phyloP scores from a whole-genome alignment of 768 basidiomycete genomes.

The Rhizopogon vesiculosus region DNA sequence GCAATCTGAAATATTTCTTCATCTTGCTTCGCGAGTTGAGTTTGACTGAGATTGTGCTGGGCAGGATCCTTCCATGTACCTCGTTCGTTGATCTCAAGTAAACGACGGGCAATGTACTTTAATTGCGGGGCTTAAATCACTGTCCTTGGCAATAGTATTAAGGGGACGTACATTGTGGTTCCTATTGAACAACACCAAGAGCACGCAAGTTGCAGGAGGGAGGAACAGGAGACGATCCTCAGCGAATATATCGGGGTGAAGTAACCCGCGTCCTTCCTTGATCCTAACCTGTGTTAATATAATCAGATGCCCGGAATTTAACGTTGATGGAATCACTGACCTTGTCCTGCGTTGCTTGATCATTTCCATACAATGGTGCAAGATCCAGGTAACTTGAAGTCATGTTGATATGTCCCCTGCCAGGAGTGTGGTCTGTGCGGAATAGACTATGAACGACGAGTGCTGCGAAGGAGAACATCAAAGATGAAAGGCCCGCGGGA shows the following conservation, averaged over 20 bases:
- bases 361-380: slow-evolving; percentile 76
- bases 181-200: slow-evolving; percentile 78
- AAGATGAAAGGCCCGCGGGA: slow-evolving; percentile 71
- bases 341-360: slow-evolving; percentile 53
- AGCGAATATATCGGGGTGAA: slow-evolving; percentile 70
- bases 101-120: slow-evolving; percentile 74
- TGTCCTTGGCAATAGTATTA: background rate
- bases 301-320: no score
- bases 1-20: slow-evolving; percentile 82
- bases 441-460: slow-evolving; percentile 86
- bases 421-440: slow-evolving; percentile 67
- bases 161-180: slow-evolving; percentile 71
- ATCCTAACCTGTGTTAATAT: slow-evolving; percentile 15
- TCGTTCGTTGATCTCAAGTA: slow-evolving; percentile 80
- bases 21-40: slow-evolving; percentile 47
- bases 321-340: slow-evolving; percentile 19
- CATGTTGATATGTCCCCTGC: slow-evolving; percentile 57
- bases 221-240: slow-evolving; percentile 75
- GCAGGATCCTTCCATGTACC: slow-evolving; percentile 56
- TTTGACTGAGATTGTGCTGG: slow-evolving; percentile 28
- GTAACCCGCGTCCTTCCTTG: slow-evolving; percentile 58
- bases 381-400: slow-evolving; percentile 88
- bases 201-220: slow-evolving; percentile 69
- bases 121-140: background rate
- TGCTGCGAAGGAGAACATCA: slow-evolving; percentile 82